phyloP scores from a whole-genome alignment of 2,329 filamentous ascomycete genomes.

The Alternaria novae-zelandiae region DNA sequence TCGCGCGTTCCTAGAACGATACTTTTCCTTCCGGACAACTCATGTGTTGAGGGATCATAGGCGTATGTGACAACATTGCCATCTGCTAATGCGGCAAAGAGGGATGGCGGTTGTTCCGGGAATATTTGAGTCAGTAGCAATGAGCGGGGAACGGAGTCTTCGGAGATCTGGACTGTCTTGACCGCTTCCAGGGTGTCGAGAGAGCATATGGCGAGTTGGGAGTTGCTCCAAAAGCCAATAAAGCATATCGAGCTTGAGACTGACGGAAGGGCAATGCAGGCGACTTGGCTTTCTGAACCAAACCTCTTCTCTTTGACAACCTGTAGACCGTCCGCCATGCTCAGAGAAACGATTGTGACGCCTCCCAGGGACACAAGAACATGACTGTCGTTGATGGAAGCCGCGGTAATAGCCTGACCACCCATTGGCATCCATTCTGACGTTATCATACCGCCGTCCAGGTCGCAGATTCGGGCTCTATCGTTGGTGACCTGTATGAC shows the following conservation, averaged over 20 bases:
- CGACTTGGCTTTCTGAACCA: conserved; percentile 74
- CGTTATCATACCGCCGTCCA: conserved; percentile 59
- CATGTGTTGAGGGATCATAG: conserved; percentile 66
- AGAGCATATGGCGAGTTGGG: conserved; percentile 76
- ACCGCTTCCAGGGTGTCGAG: conserved; percentile 70
- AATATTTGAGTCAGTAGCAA: conserved; percentile 81
- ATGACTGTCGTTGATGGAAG: conserved; percentile 73
- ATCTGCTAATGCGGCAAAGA: conserved; percentile 91
- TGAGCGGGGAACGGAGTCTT: conserved; percentile 82
- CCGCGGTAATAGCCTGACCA: conserved; percentile 72
- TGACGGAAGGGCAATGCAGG: conserved; percentile 79
- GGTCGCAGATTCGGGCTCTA: conserved; percentile 67
- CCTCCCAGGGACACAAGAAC: conserved; percentile 79
- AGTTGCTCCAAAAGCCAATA: conserved; percentile 87
- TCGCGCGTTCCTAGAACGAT: conserved; percentile 86
- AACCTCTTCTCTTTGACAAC: conserved; percentile 67
- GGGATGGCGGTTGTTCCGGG: conserved; percentile 68
- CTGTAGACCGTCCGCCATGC: conserved; percentile 64
- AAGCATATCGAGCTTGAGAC: conserved; percentile 71
- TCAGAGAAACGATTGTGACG: conserved; percentile 72
- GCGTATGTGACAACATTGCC: conserved; percentile 87
- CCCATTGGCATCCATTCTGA: conserved; percentile 64
- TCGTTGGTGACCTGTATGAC: conserved; percentile 78
- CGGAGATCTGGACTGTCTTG: conserved; percentile 60
- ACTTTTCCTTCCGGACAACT: conserved; percentile 76